Evolutionary conservation across 2,329 filamentous ascomycete species (phyloP).

Genomic region (Colletotrichum australisinense): DNA sequence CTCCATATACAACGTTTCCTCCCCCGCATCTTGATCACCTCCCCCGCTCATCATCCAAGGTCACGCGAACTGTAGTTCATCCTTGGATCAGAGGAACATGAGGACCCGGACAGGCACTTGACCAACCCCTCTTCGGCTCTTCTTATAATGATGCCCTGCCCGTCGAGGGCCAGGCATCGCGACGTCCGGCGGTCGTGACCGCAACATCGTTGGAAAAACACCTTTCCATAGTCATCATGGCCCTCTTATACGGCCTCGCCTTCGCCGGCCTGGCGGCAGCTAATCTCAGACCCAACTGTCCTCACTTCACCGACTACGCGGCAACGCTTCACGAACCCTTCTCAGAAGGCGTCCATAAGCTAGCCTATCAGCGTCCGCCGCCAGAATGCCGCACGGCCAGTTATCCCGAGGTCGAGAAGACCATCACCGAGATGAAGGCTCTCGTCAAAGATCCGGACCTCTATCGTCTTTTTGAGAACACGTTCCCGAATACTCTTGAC

Average conservation of each 20-base stretch:
- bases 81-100: slow-evolving; percentile 10
- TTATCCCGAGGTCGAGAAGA: slow-evolving; percentile 79
- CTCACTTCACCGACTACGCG: slow-evolving; percentile 49
- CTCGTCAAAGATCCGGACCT: slow-evolving; percentile 82
- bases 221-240: background rate
- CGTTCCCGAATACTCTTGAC: slow-evolving; percentile 81
- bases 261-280: slow-evolving; percentile 33
- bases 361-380: slow-evolving; percentile 84
- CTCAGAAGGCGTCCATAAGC: slow-evolving; percentile 79
- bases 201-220: background rate
- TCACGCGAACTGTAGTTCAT: slow-evolving; percentile 18
- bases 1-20: slow-evolving; percentile 19
- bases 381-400: slow-evolving; percentile 84
- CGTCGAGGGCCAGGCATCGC: slow-evolving; percentile 1
- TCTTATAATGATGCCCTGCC: slow-evolving; percentile 21
- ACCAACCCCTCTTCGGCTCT: background rate
- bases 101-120: background rate
- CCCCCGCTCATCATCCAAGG: slow-evolving; percentile 19
- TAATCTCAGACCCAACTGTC: slow-evolving; percentile 44
- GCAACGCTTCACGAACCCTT: slow-evolving; percentile 70
- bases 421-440: slow-evolving; percentile 76
- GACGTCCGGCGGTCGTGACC: slow-evolving; percentile 12
- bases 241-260: background rate
- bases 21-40: slow-evolving; percentile 17
- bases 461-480: slow-evolving; percentile 76